Percentiles rank a stretch among this genome's conserved stretches.
These are phyloP conservation scores for Clonostachys rhizophaga DNA, from an alignment of 2,329 filamentous ascomycete species.

Conservation along the genomic window DNA sequence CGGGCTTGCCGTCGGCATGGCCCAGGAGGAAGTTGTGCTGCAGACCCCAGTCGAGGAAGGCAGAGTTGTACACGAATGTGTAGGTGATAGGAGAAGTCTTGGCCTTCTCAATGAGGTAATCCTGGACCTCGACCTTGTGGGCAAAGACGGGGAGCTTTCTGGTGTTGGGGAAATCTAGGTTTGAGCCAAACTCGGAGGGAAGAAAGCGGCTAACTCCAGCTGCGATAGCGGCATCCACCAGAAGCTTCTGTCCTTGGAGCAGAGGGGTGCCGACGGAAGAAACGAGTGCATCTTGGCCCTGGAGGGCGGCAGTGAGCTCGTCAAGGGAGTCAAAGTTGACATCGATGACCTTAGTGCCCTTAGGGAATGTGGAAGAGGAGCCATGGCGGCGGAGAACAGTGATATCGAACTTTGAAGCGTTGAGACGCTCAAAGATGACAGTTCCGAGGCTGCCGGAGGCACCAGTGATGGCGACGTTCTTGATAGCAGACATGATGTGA, in stretches of 20 bases:
- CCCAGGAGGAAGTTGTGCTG: constrained; percentile 18
- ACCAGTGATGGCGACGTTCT: constrained; percentile 30
- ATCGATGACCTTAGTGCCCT: constrained; percentile 18
- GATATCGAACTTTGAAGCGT: constrained; percentile 25
- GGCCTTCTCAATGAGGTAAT: constrained; percentile 32
- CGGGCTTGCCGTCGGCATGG: constrained; percentile 26
- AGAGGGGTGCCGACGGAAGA: constrained; percentile 24
- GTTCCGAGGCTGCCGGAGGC: constrained; percentile 27
- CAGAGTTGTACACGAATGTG: constrained; percentile 45
- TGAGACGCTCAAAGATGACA: constrained; percentile 18
- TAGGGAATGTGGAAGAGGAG: constrained; percentile 29
- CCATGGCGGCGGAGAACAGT: constrained; percentile 31
- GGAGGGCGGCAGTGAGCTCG: constrained; percentile 33
- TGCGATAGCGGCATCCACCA: constrained; percentile 53
- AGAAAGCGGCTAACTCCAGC: constrained; percentile 59
- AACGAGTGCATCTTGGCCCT: constrained; percentile 53
- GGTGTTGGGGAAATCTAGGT: constrained; percentile 22
- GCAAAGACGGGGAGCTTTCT: constrained; percentile 43
- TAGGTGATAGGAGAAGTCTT: constrained; percentile 41
- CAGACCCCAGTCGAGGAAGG: constrained; percentile 56
- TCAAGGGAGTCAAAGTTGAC: constrained; percentile 34
- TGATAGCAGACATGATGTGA: constrained; percentile 19
- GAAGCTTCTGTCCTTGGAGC: constrained; percentile 29
- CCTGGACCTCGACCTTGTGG: constrained; percentile 37
- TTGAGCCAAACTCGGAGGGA: constrained; percentile 49